Conservation (phyloP, 768 basidiomycete species). For the Chalciporus chontae region DNA sequence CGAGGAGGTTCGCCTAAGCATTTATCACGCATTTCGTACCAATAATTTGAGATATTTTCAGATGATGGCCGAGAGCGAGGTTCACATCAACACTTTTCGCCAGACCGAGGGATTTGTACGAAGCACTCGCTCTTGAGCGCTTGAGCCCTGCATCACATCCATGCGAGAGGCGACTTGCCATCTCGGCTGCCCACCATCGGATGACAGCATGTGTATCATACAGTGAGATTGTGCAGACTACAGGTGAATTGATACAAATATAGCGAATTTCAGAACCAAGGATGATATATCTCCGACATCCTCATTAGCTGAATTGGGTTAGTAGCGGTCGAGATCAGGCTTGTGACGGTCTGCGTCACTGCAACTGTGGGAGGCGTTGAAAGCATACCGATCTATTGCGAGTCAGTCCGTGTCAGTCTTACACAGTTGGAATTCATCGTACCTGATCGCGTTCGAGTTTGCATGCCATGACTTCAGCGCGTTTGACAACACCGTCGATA, state of each 20-base stretch:
- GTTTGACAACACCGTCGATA: constrained; percentile 70
- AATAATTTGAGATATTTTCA: constrained; percentile 21
- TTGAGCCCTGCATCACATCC: constrained; percentile 7
- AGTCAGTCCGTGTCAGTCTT: constrained; percentile 1
- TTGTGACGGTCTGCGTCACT: constrained; percentile 78
- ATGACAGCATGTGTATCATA: neutral
- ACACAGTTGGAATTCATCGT: neutral
- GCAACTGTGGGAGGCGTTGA: constrained; percentile 34
- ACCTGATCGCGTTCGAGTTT: constrained; percentile 85
- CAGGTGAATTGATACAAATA: neutral
- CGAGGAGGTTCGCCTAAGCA: constrained; percentile 61
- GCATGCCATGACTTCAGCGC: constrained; percentile 81
- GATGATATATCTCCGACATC: constrained; percentile 81
- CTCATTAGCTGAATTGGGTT: constrained; percentile 82
- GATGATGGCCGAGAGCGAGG: constrained; percentile 78
- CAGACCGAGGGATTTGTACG: constrained; percentile 73
- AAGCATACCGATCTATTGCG: constrained; percentile 18
- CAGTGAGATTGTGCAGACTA: constrained; percentile 2
- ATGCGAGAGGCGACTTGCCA: neutral
- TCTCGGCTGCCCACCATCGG: neutral
- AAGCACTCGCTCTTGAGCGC: constrained; percentile 34
- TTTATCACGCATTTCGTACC: neutral
- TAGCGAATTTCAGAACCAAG: constrained; percentile 63
- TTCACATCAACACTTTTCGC: constrained; percentile 61
- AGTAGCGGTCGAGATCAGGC: constrained; percentile 80